Percentiles rank a stretch among this genome's conserved stretches.
These are phyloP conservation scores for Clausena lansium DNA, from an alignment of 345 rosid genomes.

Conservation along the genomic window DNA sequence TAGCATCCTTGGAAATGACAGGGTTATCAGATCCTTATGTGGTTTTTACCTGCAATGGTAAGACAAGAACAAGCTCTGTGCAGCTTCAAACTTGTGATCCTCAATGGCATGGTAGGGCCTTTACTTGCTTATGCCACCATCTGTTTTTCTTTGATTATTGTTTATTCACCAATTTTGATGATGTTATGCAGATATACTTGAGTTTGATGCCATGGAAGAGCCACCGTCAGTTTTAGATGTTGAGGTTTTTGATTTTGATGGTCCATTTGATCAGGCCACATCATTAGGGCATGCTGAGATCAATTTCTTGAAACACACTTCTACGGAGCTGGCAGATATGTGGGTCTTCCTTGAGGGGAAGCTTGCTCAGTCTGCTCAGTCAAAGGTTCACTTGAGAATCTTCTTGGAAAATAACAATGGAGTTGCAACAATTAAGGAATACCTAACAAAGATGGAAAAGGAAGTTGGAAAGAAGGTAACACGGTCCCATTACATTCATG, in stretches of 20 bases:
- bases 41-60: conserved; percentile 82
- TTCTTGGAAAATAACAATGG: conserved; percentile 80
- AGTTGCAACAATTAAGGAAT: conserved; percentile 69
- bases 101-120: conserved; percentile 76
- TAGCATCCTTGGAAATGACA: conserved; percentile 58
- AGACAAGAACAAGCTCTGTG: conserved; percentile 79
- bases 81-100: conserved; percentile 77
- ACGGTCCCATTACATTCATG: not conserved
- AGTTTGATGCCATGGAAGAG: conserved; percentile 96
- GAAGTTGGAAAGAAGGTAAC: conserved; percentile 94
- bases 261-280: conserved; percentile 85
- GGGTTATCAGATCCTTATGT: conserved; percentile 73
- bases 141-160: not conserved
- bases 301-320: conserved; percentile 72
- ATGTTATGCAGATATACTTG: conserved; percentile 66
- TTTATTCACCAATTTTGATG: conserved; percentile 15
- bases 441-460: conserved; percentile 77
- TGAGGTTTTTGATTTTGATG: conserved; percentile 89
- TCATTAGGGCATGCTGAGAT: conserved; percentile 90
- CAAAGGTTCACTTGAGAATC: conserved; percentile 74
- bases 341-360: conserved; percentile 76
- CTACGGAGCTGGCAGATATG: conserved; percentile 75
- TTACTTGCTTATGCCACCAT: conserved; percentile 5
- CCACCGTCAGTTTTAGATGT: conserved; percentile 86
- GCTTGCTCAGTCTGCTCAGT: conserved; percentile 78